phyloP scores from a whole-genome alignment of 2,329 filamentous ascomycete genomes.

The Stagonosporopsis tanaceti region DNA sequence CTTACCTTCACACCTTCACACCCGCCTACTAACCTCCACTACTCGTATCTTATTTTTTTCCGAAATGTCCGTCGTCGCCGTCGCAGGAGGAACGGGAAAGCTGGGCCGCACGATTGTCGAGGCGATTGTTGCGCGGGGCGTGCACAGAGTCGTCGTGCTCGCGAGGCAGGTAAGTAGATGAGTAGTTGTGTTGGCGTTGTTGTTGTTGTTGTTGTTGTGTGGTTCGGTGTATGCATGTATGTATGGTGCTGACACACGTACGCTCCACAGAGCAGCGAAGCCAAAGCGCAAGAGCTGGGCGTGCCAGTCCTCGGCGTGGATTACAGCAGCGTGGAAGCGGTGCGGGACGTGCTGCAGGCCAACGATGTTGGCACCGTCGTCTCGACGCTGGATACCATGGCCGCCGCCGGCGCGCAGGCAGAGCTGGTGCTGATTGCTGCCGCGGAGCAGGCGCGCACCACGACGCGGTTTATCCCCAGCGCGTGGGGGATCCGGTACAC shows the following conservation, averaged over 20 bases:
- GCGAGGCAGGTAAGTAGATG: slow-evolving; percentile 1
- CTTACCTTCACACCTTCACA: too few relatives aligned
- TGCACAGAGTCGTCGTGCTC: slow-evolving; percentile 14
- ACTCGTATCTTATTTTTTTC: too few relatives aligned
- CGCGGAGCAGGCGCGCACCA: slow-evolving; percentile 13
- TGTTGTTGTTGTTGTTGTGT: too few relatives aligned
- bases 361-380: slow-evolving; percentile 23
- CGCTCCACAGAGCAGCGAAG: background rate
- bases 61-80: slow-evolving; percentile 17
- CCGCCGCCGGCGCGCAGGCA: background rate
- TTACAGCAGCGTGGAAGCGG: slow-evolving; percentile 13
- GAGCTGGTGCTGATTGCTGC: slow-evolving; percentile 25
- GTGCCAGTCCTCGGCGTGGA: slow-evolving; percentile 15
- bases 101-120: slow-evolving; percentile 30
- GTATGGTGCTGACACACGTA: background rate
- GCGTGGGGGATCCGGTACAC: slow-evolving; percentile 23
- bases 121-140: slow-evolving; percentile 1
- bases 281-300: slow-evolving; percentile 8
- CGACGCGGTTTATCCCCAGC: slow-evolving; percentile 29
- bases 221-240: background rate
- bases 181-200: too few relatives aligned
- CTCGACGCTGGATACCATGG: slow-evolving; percentile 15
- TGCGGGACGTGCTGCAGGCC: slow-evolving; percentile 14
- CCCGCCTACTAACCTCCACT: too few relatives aligned
- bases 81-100: slow-evolving; percentile 31